phyloP scores from a whole-genome alignment of 805 yeast species.

The Pichia gijzeniarum region DNA sequence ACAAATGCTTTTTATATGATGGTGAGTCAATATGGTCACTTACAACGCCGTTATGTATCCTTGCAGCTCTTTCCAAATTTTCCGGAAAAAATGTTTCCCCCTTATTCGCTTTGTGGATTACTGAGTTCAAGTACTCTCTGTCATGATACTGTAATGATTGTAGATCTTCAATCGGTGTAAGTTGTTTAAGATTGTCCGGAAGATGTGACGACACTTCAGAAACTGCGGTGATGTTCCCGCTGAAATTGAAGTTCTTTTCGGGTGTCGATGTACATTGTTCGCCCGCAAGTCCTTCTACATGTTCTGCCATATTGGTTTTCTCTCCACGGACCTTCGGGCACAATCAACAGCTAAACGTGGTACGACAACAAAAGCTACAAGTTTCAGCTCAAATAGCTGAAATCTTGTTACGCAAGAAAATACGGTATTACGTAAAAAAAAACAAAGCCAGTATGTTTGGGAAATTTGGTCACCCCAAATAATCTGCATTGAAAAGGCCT shows the following conservation, averaged over 20 bases:
- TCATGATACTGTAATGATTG: constrained; percentile 8
- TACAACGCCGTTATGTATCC: constrained; percentile 11
- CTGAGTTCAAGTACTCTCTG: constrained; percentile 16
- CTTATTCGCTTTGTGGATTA: constrained; percentile 21
- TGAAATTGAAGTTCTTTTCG: neutral
- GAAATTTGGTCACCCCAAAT: too few relatives aligned
- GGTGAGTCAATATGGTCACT: constrained; percentile 15
- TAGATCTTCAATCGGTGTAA: constrained; percentile 13
- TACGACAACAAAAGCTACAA: too few relatives aligned
- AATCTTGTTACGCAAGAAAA: too few relatives aligned
- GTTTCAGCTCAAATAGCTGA: too few relatives aligned
- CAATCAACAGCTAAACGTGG: too few relatives aligned
- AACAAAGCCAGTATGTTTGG: too few relatives aligned
- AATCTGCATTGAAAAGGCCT: too few relatives aligned
- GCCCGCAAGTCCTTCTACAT: too few relatives aligned
- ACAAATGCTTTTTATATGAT: too few relatives aligned
- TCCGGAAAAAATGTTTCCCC: constrained; percentile 26
- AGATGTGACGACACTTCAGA: constrained; percentile 10
- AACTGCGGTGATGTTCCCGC: neutral
- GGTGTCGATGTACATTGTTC: constrained; percentile 2
- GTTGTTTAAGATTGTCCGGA: constrained; percentile 4
- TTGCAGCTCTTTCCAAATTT: neutral
- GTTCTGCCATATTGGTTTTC: too few relatives aligned
- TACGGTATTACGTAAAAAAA: too few relatives aligned
- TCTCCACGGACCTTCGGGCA: too few relatives aligned